Percentiles rank a stretch among this genome's conserved stretches.
phyloP scores from a whole-genome alignment of 768 basidiomycete species.

The Auriscalpium microsporum region DNA sequence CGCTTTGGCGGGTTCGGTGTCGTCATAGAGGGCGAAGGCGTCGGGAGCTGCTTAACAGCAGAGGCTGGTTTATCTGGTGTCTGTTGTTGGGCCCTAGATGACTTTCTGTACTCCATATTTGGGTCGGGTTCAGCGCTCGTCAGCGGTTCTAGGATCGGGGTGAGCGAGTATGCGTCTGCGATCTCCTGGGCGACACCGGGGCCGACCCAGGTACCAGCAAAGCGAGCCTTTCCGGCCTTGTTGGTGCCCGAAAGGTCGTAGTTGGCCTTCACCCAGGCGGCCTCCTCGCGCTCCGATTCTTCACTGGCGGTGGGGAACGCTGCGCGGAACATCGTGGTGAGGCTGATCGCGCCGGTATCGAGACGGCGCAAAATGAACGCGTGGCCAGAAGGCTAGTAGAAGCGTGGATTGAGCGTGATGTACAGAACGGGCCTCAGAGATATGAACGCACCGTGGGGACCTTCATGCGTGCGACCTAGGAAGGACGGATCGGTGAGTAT shows the following conservation, averaged over 20 bases:
- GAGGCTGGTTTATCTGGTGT: constrained; percentile 13
- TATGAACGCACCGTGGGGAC: constrained; percentile 54
- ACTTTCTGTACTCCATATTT: constrained; percentile 67
- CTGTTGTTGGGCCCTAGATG: constrained; percentile 33
- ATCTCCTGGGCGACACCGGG: constrained; percentile 56
- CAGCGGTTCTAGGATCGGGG: constrained; percentile 52
- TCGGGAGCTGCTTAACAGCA: constrained; percentile 21
- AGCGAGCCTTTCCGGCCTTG: constrained; percentile 47
- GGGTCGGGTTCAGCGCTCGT: constrained; percentile 74
- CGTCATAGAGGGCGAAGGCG: constrained; percentile 27
- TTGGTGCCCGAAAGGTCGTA: constrained; percentile 77
- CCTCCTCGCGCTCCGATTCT: constrained; percentile 67
- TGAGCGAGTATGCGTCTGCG: constrained; percentile 59
- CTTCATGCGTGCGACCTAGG: constrained; percentile 80
- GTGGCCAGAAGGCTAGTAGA: constrained; percentile 58
- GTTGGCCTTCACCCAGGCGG: constrained; percentile 73
- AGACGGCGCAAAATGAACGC: constrained; percentile 92
- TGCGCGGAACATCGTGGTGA: constrained; percentile 95
- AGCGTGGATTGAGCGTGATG: constrained; percentile 16
- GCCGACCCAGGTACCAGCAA: constrained; percentile 86
- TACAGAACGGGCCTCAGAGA: background rate
- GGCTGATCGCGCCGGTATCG: constrained; percentile 85
- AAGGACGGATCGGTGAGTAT: constrained; percentile 12
- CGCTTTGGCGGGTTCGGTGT: constrained; percentile 24
- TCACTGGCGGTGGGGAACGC: constrained; percentile 81